Base-by-base conservation (phyloP, 441 rosid species). In the Metrosideros polymorpha region DNA sequence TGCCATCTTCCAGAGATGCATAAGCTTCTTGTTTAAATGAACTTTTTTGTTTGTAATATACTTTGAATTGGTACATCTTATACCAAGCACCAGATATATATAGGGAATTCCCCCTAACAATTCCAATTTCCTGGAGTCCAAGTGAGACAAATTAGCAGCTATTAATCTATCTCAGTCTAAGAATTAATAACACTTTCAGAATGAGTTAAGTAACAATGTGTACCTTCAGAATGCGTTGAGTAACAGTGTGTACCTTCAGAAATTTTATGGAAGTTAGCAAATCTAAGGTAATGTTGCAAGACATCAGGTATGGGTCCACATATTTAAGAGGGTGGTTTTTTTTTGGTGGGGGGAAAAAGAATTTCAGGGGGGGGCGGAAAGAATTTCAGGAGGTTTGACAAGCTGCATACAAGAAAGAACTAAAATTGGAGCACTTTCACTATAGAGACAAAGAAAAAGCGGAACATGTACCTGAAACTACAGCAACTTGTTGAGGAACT, bases 391-490 rank as follows among this genome's bases (percentile, higher is more conserved):
- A 82, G 24, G 84, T 82, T 47, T 17, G 27, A 32, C 84, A 50
- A 10, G 8, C 56, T 17, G 24, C n/a, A 82, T 29, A 35, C 83
- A 25, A 25, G 19, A 52, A 47, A 82, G 52, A 59, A 50, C 59
- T 49, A 54, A n/a, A 42, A 77, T 24, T 52, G 66, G 61, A 79
- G 55, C 84, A 82, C 22, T 4, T 54, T 47, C 39, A 43, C 63
- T 83, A 4, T 51, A 50, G 71, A 82, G 82, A 27, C 49, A 6
- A 50, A 59, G 7, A n/a, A 55, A 55, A 50, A 45, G 45, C 52
- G 6, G 90, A 94, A 55, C 77, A 55, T 22, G 27, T 49, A 39
- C 97, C 96, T 82, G 95, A 85, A 83, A 95, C 47, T 39, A 87
- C 87, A 88, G 84, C 83, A 51, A 89, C 84, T 85, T 83, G 89